Evolutionary conservation across 2,329 filamentous ascomycete species (phyloP).

Genomic region (Cladophialophora carrionii): DNA sequence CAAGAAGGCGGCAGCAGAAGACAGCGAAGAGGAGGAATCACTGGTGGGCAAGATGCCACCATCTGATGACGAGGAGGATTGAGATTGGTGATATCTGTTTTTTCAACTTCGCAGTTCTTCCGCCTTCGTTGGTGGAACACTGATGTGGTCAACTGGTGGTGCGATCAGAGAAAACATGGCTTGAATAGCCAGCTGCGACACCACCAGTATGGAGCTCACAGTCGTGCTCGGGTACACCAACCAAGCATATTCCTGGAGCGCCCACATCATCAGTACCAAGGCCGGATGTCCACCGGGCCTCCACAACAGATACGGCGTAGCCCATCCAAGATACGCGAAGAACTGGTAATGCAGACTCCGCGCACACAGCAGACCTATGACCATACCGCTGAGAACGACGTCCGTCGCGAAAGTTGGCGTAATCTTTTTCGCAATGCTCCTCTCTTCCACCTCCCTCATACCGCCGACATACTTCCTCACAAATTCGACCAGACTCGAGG

Average conservation of each 20-base stretch:
- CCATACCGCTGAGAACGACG: constrained; percentile 73
- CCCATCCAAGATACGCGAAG: constrained; percentile 88
- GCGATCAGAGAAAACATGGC: constrained; percentile 48
- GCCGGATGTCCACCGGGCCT: constrained; percentile 69
- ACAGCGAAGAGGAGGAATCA: constrained; percentile 74
- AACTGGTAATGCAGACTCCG: constrained; percentile 94
- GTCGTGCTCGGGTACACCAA: constrained; percentile 85
- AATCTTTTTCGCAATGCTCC: constrained; percentile 54
- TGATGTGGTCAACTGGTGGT: constrained; percentile 32
- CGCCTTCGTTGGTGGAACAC: constrained; percentile 22
- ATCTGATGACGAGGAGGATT: constrained; percentile 61
- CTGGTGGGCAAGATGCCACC: constrained; percentile 84
- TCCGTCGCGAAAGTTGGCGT: constrained; percentile 76
- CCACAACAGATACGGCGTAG: constrained; percentile 86
- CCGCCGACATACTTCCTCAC: constrained; percentile 51
- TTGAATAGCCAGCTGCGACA: constrained; percentile 69
- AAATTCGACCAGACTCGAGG: constrained; percentile 60
- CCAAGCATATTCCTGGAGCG: constrained; percentile 87
- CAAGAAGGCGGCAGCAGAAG: constrained; percentile 62
- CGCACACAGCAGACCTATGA: constrained; percentile 81
- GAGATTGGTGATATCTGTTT: constrained; percentile 6
- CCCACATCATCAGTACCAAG: constrained; percentile 71
- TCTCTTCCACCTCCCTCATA: constrained; percentile 23
- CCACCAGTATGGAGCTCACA: constrained; percentile 67
- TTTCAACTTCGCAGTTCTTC: constrained; percentile 23